These are phyloP conservation scores for Kazachstania kunashirensis DNA, from an alignment of 805 yeast genomes.

Conservation along the genomic window DNA sequence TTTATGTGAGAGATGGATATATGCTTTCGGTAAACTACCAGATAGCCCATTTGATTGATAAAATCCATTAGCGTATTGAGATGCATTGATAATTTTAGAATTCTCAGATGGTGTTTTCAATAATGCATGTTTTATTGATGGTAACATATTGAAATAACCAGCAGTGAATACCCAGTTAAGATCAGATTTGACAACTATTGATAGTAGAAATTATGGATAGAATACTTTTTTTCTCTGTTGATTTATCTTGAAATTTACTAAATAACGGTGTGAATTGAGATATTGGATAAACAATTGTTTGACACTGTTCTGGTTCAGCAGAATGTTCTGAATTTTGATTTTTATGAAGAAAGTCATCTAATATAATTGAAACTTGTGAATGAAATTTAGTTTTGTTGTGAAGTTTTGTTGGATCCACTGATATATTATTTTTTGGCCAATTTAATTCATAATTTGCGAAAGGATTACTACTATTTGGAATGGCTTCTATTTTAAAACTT, in stretches of 20 bases:
- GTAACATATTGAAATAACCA: constrained; percentile 89
- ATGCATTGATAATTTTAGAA: constrained; percentile 68
- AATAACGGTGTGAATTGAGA: constrained; percentile 85
- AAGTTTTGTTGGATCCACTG: constrained; percentile 52
- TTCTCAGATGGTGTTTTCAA: constrained; percentile 42
- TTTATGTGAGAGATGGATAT: constrained; percentile 59
- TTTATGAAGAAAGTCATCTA: constrained; percentile 48
- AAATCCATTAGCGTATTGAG: constrained; percentile 91
- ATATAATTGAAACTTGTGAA: constrained; percentile 42
- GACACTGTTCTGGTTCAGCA: constrained; percentile 14
- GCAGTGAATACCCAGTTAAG: constrained; percentile 85
- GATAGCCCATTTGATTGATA: constrained; percentile 77
- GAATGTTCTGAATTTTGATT: constrained; percentile 8
- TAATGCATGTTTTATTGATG: constrained; percentile 53
- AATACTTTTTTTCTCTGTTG: constrained; percentile 76
- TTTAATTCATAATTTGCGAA: constrained; percentile 44
- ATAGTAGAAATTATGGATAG: constrained; percentile 47
- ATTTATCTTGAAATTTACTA: constrained; percentile 39
- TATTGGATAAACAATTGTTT: constrained; percentile 76
- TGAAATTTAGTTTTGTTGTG: constrained; percentile 41
- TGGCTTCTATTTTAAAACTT: constrained; percentile 47
- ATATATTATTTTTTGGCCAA: constrained; percentile 66
- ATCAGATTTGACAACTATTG: constrained; percentile 41
- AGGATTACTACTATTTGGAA: constrained; percentile 26
- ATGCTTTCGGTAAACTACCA: constrained; percentile 76